Percentiles rank a stretch among this genome's conserved stretches.
Conservation (phyloP, 2,329 filamentous ascomycete species). For the Emmonsia crescens region DNA sequence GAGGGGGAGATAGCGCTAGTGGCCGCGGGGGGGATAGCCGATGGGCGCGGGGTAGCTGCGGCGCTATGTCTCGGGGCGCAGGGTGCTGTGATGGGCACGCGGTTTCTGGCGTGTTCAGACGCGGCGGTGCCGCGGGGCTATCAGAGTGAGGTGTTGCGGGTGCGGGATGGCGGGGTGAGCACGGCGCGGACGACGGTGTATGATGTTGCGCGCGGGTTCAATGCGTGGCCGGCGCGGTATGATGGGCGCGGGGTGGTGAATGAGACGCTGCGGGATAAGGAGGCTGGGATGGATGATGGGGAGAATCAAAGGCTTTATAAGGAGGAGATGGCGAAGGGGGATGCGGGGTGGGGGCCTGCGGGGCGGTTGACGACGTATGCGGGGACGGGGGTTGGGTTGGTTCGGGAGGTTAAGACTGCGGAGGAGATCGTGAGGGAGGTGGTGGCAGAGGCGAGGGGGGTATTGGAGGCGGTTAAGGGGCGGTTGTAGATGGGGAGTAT, state of each 20-base stretch:
- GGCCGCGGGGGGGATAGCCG: constrained; percentile 44
- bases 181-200: constrained; percentile 44
- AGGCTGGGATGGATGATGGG: constrained; percentile 28
- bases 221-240: constrained; percentile 47
- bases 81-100: constrained; percentile 52
- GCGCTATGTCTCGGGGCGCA: constrained; percentile 42
- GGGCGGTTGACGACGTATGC: constrained; percentile 53
- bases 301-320: constrained; percentile 36
- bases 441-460: constrained; percentile 26
- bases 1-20: constrained; percentile 33
- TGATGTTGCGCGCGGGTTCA: constrained; percentile 44
- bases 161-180: constrained; percentile 41
- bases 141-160: constrained; percentile 37
- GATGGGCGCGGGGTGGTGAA: constrained; percentile 51
- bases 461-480: constrained; percentile 8
- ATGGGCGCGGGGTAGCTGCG: constrained; percentile 42
- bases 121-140: constrained; percentile 42
- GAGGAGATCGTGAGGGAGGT: constrained; percentile 43
- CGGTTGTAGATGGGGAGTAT: background rate
- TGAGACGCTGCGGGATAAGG: constrained; percentile 37
- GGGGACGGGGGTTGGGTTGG: constrained; percentile 50
- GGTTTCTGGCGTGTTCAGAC: constrained; percentile 47
- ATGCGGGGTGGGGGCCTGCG: constrained; percentile 41
- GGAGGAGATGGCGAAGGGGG: constrained; percentile 40
- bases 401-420: constrained; percentile 41